Percentiles rank a stretch among this genome's conserved stretches.
These are phyloP conservation scores for Phascolomyces articulosus DNA, from an alignment of 371 early-diverging fungal species.

Conservation along the genomic window DNA sequence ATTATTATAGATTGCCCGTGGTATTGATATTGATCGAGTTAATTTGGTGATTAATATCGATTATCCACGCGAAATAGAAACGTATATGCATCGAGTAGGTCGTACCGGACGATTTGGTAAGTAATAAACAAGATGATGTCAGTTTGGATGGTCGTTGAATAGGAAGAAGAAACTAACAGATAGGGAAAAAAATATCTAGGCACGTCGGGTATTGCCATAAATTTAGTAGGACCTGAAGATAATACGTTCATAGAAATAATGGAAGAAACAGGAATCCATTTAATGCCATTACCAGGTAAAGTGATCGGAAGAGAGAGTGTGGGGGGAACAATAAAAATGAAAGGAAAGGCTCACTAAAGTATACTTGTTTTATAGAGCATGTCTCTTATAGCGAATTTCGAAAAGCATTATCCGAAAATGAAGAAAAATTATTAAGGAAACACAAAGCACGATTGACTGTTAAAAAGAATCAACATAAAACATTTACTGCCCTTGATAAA, in stretches of 20 bases:
- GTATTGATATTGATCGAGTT: slow-evolving; percentile 98
- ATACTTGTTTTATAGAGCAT: slow-evolving; percentile 20
- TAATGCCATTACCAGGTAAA: slow-evolving; percentile 40
- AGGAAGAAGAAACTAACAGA: too few relatives aligned
- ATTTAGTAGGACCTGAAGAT: slow-evolving; percentile 38
- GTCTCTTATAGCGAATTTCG: slow-evolving; percentile 34
- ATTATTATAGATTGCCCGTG: slow-evolving; percentile 80
- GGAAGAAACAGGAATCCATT: slow-evolving; percentile 18
- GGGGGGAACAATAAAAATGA: neutral
- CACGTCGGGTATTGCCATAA: slow-evolving; percentile 53
- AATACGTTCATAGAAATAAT: slow-evolving; percentile 25
- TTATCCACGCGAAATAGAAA: slow-evolving; percentile 87
- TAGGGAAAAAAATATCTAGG: slow-evolving; percentile 21
- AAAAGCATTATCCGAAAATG: slow-evolving; percentile 34
- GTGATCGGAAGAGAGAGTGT: neutral
- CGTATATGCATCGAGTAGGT: slow-evolving; percentile 99
- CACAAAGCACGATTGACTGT: slow-evolving; percentile 14
- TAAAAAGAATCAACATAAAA: slow-evolving; percentile 9
- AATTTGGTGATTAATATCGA: slow-evolving; percentile 98
- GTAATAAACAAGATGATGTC: neutral
- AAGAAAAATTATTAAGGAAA: slow-evolving; percentile 22
- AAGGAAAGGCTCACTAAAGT: neutral
- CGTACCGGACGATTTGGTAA: slow-evolving; percentile 98
- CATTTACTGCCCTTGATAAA: slow-evolving; percentile 12
- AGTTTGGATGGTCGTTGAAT: too few relatives aligned